phyloP scores from a whole-genome alignment of 257 asterid genomes.

The Solanum pennellii region DNA sequence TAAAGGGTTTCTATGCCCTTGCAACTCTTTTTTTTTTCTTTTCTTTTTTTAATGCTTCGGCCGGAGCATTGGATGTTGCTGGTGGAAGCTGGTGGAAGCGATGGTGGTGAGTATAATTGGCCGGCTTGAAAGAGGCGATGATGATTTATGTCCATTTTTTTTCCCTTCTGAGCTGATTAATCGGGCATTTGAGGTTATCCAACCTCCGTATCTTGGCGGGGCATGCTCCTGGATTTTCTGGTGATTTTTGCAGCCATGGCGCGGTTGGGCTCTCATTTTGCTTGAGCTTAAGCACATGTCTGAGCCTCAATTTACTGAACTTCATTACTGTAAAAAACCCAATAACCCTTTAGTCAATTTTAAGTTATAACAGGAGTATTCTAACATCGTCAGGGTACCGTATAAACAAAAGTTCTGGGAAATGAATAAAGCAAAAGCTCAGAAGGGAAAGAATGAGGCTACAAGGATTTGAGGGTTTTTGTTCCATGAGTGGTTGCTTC shows the following conservation, averaged over 20 bases:
- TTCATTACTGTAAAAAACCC: background rate
- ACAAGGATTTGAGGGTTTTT: slow-evolving; percentile 1
- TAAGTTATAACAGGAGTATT: background rate
- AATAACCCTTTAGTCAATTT: background rate
- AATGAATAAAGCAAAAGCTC: background rate
- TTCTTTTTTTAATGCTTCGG: background rate
- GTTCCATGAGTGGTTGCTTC: slow-evolving; percentile 43
- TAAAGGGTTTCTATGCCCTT: background rate
- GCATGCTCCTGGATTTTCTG: background rate
- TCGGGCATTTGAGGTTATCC: background rate
- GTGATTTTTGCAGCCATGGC: slow-evolving; percentile 20
- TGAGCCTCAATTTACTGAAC: background rate
- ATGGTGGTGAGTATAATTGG: background rate
- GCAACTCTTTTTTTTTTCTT: background rate
- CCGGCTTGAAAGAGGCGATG: background rate
- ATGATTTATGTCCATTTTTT: background rate
- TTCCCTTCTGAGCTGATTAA: background rate
- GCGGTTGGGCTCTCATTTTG: background rate
- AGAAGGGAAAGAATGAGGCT: background rate
- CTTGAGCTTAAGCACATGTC: background rate
- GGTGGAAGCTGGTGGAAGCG: background rate
- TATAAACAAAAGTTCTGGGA: background rate
- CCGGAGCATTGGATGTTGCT: background rate
- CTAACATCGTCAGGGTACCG: background rate
- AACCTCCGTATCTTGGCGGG: slow-evolving; percentile 16